Evolutionary conservation across 352 stramenopile genomes (phyloP).

Genomic region (Plasmopara muralis): DNA sequence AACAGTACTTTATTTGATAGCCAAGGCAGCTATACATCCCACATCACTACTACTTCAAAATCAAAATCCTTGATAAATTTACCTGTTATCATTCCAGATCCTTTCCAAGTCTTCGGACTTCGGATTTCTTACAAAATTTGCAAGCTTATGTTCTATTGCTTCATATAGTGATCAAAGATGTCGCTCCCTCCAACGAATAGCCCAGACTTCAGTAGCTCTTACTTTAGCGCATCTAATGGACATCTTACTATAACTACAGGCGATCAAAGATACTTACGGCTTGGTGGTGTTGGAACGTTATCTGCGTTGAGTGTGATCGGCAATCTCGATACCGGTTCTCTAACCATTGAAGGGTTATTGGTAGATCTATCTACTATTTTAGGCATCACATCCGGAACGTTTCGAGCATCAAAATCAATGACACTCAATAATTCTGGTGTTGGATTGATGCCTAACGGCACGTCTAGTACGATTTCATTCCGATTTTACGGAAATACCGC

Average conservation of each 20-base stretch:
- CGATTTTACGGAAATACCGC: no score
- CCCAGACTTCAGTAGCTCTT: neutral
- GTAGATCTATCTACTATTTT: neutral
- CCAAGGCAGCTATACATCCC: no score
- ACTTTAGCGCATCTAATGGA: neutral
- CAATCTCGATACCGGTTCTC: neutral
- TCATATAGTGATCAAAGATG: neutral
- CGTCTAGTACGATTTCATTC: no score
- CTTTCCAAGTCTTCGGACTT: no score
- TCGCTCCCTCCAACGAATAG: neutral
- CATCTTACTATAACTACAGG: neutral
- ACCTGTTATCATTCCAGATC: no score
- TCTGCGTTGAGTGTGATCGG: neutral
- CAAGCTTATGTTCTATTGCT: no score
- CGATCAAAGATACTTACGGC: neutral
- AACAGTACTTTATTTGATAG: no score
- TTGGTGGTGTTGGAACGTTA: conserved; percentile 1
- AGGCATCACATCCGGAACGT: neutral
- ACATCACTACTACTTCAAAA: no score
- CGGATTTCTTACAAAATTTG: no score
- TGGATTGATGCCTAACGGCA: neutral
- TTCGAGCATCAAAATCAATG: neutral
- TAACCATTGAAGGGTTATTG: neutral
- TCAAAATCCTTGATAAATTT: no score
- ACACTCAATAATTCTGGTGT: neutral